A percentile compares a stretch with the other conserved stretches of the same genome.
Evolutionary conservation across 768 basidiomycete genomes (phyloP).

Genomic region (Boletus sensibilis): DNA sequence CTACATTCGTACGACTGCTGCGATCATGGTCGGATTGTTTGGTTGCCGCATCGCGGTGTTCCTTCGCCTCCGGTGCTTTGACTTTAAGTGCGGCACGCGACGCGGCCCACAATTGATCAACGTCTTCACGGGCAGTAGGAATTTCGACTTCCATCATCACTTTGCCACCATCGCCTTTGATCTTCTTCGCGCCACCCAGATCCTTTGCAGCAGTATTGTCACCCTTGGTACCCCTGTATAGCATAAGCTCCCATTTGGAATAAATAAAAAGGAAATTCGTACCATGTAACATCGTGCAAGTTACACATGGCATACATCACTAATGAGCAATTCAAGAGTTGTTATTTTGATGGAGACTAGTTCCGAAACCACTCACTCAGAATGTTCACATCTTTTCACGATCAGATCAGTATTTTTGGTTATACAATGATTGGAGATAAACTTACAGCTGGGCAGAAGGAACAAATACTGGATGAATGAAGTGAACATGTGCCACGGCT

Average conservation of each 20-base stretch:
- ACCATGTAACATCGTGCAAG: conserved; percentile 81
- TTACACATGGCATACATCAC: conserved; percentile 97
- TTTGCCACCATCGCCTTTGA: conserved; percentile 81
- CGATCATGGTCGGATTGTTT: conserved; percentile 88
- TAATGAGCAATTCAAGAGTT: conserved; percentile 15
- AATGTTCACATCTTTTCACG: conserved; percentile 66
- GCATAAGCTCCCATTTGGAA: conserved; percentile 2
- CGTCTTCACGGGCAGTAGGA: conserved; percentile 79
- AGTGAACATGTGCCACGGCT: conserved; percentile 98
- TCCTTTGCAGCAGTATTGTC: conserved; percentile 88
- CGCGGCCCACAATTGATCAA: conserved; percentile 83
- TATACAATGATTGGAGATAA: background rate
- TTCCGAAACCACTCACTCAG: conserved; percentile 47
- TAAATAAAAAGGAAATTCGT: conserved; percentile 4
- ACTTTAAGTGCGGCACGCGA: conserved; percentile 67
- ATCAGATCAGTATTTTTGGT: conserved; percentile 7
- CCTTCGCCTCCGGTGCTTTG: conserved; percentile 68
- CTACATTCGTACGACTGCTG: conserved; percentile 82
- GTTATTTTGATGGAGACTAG: background rate
- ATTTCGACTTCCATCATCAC: conserved; percentile 85
- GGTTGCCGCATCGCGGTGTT: conserved; percentile 82
- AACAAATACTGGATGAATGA: conserved; percentile 92
- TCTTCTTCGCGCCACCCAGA: conserved; percentile 86
- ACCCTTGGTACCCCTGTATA: conserved; percentile 80
- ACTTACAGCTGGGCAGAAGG: conserved; percentile 72